phyloP scores from a whole-genome alignment of 768 basidiomycete genomes.

The Mycena capillaripes region DNA sequence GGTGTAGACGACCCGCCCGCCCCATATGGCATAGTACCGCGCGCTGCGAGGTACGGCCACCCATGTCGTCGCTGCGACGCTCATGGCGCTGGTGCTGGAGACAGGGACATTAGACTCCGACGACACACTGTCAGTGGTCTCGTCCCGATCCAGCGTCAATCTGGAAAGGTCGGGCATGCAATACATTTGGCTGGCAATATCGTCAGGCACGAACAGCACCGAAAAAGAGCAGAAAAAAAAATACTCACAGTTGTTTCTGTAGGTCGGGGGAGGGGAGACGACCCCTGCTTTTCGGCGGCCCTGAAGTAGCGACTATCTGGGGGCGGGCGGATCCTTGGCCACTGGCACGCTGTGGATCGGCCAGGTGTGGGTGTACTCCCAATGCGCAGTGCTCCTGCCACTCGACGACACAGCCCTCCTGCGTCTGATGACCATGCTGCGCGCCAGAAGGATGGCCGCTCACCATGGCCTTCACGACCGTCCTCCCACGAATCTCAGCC shows the following conservation, averaged over 20 bases:
- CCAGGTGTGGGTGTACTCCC: neutral
- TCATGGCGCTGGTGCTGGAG: neutral
- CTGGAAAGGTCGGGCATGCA: neutral
- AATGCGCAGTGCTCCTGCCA: constrained; percentile 14
- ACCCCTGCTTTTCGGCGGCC: no score
- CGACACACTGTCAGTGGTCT: neutral
- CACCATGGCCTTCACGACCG: neutral
- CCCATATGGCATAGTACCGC: neutral
- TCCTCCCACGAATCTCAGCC: neutral
- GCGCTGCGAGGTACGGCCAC: neutral
- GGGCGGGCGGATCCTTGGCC: neutral
- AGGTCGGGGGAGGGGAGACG: no score
- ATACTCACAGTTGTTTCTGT: no score
- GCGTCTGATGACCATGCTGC: neutral
- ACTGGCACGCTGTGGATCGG: neutral
- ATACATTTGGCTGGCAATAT: no score
- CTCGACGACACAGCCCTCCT: neutral
- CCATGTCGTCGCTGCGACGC: neutral
- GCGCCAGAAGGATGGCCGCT: neutral
- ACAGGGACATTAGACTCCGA: no score
- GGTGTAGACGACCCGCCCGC: neutral
- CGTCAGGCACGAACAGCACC: no score
- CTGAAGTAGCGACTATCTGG: neutral
- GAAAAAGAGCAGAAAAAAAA: no score
- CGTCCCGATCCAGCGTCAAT: neutral